Percentiles rank a stretch among this genome's conserved stretches.
Conservation (phyloP, 768 basidiomycete genomes). For the Suillus subaureus region DNA sequence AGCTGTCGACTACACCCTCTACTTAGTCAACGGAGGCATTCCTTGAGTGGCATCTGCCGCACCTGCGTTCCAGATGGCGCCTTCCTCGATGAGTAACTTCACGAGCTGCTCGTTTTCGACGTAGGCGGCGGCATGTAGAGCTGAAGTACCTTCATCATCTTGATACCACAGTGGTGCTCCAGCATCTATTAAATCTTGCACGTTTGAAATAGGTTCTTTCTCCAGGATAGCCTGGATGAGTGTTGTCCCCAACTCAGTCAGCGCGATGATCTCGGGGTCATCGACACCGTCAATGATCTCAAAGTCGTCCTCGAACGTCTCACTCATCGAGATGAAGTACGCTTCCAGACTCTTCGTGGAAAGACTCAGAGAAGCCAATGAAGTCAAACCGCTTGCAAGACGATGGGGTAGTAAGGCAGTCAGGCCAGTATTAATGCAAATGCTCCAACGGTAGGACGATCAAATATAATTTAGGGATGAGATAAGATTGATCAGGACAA, state of each 20-base stretch:
- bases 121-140: constrained; percentile 86
- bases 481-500: constrained; percentile 2
- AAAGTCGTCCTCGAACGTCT: constrained; percentile 11
- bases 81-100: constrained; percentile 69
- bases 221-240: constrained; percentile 63
- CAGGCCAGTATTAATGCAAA: background rate
- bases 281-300: constrained; percentile 27
- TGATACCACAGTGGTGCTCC: constrained; percentile 92
- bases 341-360: background rate
- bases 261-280: constrained; percentile 43
- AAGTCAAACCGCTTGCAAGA: background rate
- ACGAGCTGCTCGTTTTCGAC: constrained; percentile 66
- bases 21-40: background rate
- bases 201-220: constrained; percentile 41
- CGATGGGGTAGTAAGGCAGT: background rate
- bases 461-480: background rate
- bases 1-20: constrained; percentile 61
- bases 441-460: background rate
- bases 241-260: constrained; percentile 57
- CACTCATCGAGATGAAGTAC: background rate
- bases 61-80: constrained; percentile 93
- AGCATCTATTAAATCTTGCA: constrained; percentile 54
- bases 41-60: constrained; percentile 21
- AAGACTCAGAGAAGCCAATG: background rate
- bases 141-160: constrained; percentile 79